Evolutionary conservation across 148 eudicot species (phyloP), one percentile per base, ranked within the genome.

Genomic region (Rhododendron vialii): DNA sequence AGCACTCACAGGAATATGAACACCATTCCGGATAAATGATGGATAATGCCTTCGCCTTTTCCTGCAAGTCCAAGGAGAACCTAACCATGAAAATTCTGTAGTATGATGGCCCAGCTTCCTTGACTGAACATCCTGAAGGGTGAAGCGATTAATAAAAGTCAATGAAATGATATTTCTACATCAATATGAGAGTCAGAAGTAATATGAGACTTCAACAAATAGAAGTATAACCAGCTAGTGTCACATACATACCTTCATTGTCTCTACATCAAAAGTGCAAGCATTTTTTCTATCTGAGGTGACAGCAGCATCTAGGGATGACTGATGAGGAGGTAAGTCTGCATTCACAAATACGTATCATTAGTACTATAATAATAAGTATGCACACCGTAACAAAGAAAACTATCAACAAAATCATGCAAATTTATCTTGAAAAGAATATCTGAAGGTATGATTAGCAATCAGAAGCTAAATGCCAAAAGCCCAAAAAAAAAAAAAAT

Each of bases 31-130:
- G 28, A 81, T 20, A 87, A 90, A 95, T 30, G 97, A 91, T 61
- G 87, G 86, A 86, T 92, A 96, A 81, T 96, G 99, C 81, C 47
- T 91, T 63, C 92, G 88, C 67, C 86, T 96, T 92, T 91, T 95
- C 85, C 89, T 94, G 86, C 95, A 93, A 36, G 85, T 90, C 95
- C 93, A 93, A 30, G 95, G 84, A 26, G 93, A 90, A 79, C 99
- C 97, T 65, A 94, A 14, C 98, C 99, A 96, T 26, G 48, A 26
- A 79, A 92, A 89, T 78, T 89, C 92, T 53, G 75, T 85, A 33
- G 88, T 75, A 65, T 80, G 35, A 6, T 76, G 87, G 38, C 91
- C 90, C 15, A 82, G 36, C 89, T 90, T 93, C 78, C 18, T 86
- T 28, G 79, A 76, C 73, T 84, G 89, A 74, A 84, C 57, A 83